phyloP scores from a whole-genome alignment of 2,329 filamentous ascomycete genomes.

The Botrytis elliptica region DNA sequence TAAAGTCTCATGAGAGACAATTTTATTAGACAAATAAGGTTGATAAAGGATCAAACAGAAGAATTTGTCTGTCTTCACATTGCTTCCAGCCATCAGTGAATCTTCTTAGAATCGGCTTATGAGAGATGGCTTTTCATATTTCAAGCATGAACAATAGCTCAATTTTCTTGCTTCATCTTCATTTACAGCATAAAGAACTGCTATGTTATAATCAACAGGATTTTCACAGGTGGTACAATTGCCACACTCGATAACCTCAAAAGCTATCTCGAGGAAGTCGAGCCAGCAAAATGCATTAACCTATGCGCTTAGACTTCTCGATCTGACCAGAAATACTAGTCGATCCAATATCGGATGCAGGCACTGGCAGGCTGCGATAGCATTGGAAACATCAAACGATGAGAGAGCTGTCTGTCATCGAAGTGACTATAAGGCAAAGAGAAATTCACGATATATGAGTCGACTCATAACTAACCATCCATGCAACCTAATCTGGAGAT shows the following conservation, averaged over 20 bases:
- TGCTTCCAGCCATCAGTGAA: not conserved
- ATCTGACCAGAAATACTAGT: not conserved
- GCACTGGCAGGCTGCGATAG: not conserved
- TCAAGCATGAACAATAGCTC: not conserved
- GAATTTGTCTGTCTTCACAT: not conserved
- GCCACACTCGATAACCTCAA: not conserved
- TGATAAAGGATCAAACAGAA: not conserved
- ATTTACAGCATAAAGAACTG: not conserved
- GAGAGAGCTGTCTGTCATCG: not conserved
- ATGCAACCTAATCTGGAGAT: not conserved
- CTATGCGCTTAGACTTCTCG: not conserved
- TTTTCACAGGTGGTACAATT: not conserved
- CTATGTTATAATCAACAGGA: not conserved
- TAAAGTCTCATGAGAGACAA: fast-evolving
- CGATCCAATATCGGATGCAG: not conserved
- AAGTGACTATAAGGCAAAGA: not conserved
- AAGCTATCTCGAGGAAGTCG: not conserved
- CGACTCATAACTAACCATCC: not conserved
- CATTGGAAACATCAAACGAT: not conserved
- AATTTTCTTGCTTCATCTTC: not conserved
- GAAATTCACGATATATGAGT: not conserved
- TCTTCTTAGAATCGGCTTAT: no score
- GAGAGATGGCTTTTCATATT: not conserved
- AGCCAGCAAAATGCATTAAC: no score
- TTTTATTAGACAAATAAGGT: not conserved